Evolutionary conservation across 495 filamentous ascomycete genomes (phyloP).

Genomic region (Daldinia concentrica): DNA sequence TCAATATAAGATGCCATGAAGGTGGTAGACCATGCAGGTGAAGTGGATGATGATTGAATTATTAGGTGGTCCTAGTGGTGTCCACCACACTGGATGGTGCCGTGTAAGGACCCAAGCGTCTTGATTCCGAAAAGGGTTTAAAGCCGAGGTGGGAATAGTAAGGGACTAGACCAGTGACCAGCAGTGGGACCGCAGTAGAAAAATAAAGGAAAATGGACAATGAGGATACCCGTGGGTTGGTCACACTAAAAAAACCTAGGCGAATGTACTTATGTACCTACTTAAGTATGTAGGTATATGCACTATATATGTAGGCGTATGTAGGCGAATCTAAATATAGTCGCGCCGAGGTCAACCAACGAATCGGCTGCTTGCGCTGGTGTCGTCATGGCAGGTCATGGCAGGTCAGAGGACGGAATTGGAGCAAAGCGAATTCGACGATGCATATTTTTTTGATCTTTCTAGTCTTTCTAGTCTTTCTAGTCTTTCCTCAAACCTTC

Average conservation of each 20-base stretch:
- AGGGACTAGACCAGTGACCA: not conserved
- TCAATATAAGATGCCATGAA: conserved; percentile 6
- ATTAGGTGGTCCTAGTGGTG: conserved; percentile 6
- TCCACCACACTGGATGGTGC: conserved; percentile 10
- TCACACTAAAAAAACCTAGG: conserved; percentile 9
- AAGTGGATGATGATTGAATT: not conserved
- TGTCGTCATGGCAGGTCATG: conserved; percentile 43
- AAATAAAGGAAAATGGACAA: conserved; percentile 13
- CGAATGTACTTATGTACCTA: too few relatives aligned
- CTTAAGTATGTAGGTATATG: too few relatives aligned
- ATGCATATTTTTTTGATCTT: conserved; percentile 1
- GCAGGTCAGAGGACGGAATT: conserved; percentile 14
- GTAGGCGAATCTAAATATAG: conserved; percentile 37
- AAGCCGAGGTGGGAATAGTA: conserved; percentile 16
- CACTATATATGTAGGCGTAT: not conserved
- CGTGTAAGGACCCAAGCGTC: conserved; percentile 1
- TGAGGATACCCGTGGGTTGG: conserved; percentile 26
- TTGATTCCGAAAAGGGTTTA: conserved; percentile 14
- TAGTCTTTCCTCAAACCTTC: conserved; percentile 41
- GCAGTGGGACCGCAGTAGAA: not conserved
- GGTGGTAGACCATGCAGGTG: conserved; percentile 3
- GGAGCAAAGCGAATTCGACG: conserved; percentile 4
- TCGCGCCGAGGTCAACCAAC: conserved; percentile 24
- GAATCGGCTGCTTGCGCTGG: conserved; percentile 44
- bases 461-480: conserved; percentile 29